Conservation (phyloP, 352 stramenopile genomes). For the Phytophthora pluvialis region DNA sequence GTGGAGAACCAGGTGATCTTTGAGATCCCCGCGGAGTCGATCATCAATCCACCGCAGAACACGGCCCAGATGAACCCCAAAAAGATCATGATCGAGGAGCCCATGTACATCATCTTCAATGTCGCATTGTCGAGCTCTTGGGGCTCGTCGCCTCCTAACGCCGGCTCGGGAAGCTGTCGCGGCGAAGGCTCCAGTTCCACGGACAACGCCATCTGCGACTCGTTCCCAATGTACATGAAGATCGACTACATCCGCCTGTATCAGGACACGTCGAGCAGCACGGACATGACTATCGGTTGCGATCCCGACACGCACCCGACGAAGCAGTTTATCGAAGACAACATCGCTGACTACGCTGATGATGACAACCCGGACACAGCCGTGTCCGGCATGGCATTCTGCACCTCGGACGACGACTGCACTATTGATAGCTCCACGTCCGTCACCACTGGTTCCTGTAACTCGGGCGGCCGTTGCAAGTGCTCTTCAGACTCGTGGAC, state of each 20-base stretch:
- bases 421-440: slow-evolving; percentile 29
- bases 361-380: slow-evolving; percentile 49
- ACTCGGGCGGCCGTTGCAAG: slow-evolving; percentile 38
- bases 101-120: slow-evolving; percentile 95
- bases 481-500: slow-evolving; percentile 41
- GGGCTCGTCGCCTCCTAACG: slow-evolving; percentile 65
- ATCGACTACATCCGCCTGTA: slow-evolving; percentile 82
- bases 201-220: slow-evolving; percentile 56
- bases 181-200: slow-evolving; percentile 41
- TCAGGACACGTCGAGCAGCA: slow-evolving; percentile 42
- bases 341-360: slow-evolving; percentile 71
- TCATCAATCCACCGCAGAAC: slow-evolving; percentile 61
- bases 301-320: slow-evolving; percentile 64
- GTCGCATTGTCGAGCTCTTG: slow-evolving; percentile 91
- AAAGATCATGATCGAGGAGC: slow-evolving; percentile 93
- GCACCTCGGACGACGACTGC: slow-evolving; percentile 57
- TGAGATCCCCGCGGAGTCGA: slow-evolving; percentile 73
- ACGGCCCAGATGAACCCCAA: slow-evolving; percentile 60
- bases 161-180: slow-evolving; percentile 43
- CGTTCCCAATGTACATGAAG: slow-evolving; percentile 75
- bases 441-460: slow-evolving; percentile 39
- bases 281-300: slow-evolving; percentile 54
- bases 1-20: slow-evolving; percentile 87
- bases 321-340: slow-evolving; percentile 64
- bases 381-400: slow-evolving; percentile 60